phyloP scores from a whole-genome alignment of 2,329 filamentous ascomycete species.

The Tolypocladium tundrense region DNA sequence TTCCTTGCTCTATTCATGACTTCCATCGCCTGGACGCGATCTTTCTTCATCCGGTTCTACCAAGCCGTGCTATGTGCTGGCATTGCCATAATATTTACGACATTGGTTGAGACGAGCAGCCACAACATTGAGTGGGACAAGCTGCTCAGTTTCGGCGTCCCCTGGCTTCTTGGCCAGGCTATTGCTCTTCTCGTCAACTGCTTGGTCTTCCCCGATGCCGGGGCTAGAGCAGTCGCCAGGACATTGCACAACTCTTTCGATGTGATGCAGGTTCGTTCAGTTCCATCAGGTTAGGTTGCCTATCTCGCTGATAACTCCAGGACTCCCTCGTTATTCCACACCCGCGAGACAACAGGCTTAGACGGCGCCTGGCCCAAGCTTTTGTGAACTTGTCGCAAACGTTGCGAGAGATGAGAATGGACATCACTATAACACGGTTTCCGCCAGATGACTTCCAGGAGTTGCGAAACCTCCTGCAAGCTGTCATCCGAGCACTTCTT shows the following conservation, averaged over 20 bases:
- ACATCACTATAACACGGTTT: conserved; percentile 45
- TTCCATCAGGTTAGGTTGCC: background rate
- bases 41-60: conserved; percentile 45
- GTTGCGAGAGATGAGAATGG: conserved; percentile 44
- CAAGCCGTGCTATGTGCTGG: conserved; percentile 45
- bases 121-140: conserved; percentile 36
- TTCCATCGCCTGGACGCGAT: conserved; percentile 39
- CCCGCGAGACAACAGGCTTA: conserved; percentile 18
- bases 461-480: conserved; percentile 45
- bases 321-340: conserved; percentile 22
- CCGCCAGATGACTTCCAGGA: conserved; percentile 36
- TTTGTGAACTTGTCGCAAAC: conserved; percentile 47
- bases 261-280: conserved; percentile 30
- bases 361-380: conserved; percentile 35
- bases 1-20: conserved; percentile 45
- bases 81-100: conserved; percentile 43
- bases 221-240: conserved; percentile 39
- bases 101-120: conserved; percentile 36
- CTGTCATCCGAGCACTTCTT: conserved; percentile 41
- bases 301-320: conserved; percentile 2
- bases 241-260: conserved; percentile 35
- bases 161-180: conserved; percentile 45
- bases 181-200: conserved; percentile 39
- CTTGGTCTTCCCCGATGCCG: conserved; percentile 42
- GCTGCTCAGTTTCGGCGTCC: conserved; percentile 40